A percentile compares a stretch with the other conserved stretches of the same genome.
phyloP scores from a whole-genome alignment of 345 rosid species.

The Syzygium aqueum region DNA sequence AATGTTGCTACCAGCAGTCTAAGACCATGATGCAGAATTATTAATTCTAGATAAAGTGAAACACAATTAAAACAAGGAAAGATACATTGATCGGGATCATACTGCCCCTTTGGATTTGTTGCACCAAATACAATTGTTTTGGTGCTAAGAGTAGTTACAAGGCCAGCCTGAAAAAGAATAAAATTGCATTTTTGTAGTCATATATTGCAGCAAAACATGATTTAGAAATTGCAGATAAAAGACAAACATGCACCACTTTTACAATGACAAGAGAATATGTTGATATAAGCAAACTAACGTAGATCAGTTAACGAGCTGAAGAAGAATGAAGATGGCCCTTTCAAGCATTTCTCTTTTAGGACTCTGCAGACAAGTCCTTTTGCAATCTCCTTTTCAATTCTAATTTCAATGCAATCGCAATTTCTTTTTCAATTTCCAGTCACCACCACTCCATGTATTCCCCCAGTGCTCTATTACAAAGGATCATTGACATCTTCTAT shows the following conservation, averaged over 20 bases:
- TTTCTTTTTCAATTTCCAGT: not conserved
- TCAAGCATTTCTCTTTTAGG: not conserved
- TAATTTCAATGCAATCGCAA: not conserved
- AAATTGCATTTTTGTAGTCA: not conserved
- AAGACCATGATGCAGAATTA: not conserved
- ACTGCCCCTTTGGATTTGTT: constrained; percentile 96
- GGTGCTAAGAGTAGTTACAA: constrained; percentile 86
- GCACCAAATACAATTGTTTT: constrained; percentile 91
- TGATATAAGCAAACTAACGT: not conserved
- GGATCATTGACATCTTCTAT: not conserved
- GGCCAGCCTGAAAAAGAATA: constrained; percentile 68
- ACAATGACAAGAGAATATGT: not conserved
- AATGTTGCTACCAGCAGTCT: not conserved
- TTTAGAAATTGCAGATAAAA: not conserved
- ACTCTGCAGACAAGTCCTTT: not conserved
- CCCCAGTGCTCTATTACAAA: not conserved
- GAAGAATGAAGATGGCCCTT: not conserved
- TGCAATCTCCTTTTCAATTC: not conserved
- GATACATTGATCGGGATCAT: constrained; percentile 96
- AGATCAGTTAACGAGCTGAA: not conserved
- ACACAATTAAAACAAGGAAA: not conserved
- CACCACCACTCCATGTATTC: not conserved
- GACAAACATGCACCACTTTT: not conserved
- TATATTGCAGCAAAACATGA: not conserved
- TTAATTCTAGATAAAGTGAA: not conserved